phyloP scores from a whole-genome alignment of 805 yeast species.

The Teunomyces funiuensis region DNA sequence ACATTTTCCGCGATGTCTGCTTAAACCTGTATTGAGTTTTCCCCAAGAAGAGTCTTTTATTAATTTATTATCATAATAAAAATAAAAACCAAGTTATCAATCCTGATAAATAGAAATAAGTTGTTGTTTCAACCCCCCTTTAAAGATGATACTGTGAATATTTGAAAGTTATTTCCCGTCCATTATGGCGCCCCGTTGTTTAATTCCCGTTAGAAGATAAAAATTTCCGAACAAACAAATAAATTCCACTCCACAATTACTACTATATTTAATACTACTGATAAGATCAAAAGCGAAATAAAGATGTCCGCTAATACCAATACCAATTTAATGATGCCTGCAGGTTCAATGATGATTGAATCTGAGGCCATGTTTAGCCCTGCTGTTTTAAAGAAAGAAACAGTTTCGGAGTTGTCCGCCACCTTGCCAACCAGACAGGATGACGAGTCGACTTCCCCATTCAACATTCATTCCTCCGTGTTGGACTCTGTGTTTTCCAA shows the following conservation, averaged over 20 bases:
- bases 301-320: constrained; percentile 25
- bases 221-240: constrained; percentile 5
- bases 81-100: constrained; percentile 13
- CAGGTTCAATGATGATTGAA: constrained; percentile 22
- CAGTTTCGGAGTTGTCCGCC: constrained; percentile 6
- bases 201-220: constrained; percentile 9
- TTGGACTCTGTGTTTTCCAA: constrained; percentile 51
- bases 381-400: constrained; percentile 9
- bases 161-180: constrained; percentile 18
- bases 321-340: constrained; percentile 10
- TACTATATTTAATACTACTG: constrained; percentile 6
- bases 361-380: constrained; percentile 22
- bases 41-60: constrained; percentile 19
- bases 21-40: constrained; percentile 23
- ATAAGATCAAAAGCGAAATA: constrained; percentile 12
- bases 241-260: constrained; percentile 2
- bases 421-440: constrained; percentile 8
- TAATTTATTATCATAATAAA: constrained; percentile 15
- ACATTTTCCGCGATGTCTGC: constrained; percentile 32
- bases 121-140: constrained; percentile 25
- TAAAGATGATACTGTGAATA: constrained; percentile 36
- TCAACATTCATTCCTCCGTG: constrained; percentile 52
- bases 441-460: constrained; percentile 37
- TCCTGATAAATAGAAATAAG: constrained; percentile 18
- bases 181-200: constrained; percentile 33